Percentiles rank a stretch among this genome's conserved stretches.
These are phyloP conservation scores for Rubia yunnanensis DNA, from an alignment of 257 asterid species.

Conservation along the genomic window DNA sequence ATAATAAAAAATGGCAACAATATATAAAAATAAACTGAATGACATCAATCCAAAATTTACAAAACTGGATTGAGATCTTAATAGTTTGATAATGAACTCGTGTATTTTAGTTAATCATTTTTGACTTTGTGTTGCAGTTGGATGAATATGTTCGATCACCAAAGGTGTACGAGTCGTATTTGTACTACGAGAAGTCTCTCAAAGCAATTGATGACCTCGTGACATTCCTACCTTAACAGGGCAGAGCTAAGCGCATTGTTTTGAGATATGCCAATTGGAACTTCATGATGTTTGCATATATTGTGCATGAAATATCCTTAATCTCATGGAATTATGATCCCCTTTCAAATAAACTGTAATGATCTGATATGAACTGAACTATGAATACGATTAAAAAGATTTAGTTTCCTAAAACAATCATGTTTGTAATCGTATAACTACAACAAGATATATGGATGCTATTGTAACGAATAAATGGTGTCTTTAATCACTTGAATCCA, in stretches of 20 bases:
- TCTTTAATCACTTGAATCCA: neutral
- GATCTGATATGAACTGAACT: neutral
- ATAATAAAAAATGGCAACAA: too few species aligned
- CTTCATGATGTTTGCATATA: too few species aligned
- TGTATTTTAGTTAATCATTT: neutral
- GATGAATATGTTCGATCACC: conserved; percentile 68
- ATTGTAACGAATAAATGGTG: too few species aligned
- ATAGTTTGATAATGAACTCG: neutral
- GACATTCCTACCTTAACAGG: conserved; percentile 37
- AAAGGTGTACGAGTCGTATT: conserved; percentile 66
- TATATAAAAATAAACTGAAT: too few species aligned
- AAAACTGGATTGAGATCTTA: too few species aligned
- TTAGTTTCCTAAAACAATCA: too few species aligned
- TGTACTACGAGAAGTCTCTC: conserved; percentile 77
- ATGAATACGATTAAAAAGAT: too few species aligned
- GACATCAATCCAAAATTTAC: too few species aligned
- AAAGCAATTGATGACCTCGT: conserved; percentile 70
- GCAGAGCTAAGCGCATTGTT: neutral
- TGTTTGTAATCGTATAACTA: neutral
- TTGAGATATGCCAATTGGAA: neutral
- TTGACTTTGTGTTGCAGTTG: conserved; percentile 35
- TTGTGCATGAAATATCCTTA: neutral
- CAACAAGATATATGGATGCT: too few species aligned
- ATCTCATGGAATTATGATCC: neutral
- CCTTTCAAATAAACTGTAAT: too few species aligned